Conservation (phyloP, 108 stramenopile genomes). For the Nitzschia sp. region DNA sequence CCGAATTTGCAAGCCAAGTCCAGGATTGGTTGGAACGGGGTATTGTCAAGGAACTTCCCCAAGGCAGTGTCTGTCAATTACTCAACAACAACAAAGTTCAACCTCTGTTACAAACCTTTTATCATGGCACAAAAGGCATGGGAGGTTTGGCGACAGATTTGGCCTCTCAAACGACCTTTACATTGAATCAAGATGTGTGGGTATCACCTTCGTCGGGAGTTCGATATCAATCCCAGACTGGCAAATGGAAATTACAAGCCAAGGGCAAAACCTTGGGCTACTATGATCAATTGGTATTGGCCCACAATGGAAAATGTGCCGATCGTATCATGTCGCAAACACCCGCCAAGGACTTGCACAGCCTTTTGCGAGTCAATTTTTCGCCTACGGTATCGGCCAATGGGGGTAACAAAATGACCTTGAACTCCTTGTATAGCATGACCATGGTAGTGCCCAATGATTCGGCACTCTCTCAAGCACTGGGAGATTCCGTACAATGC, state of each 20-base stretch:
- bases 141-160: constrained; percentile 52
- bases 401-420: constrained; percentile 80
- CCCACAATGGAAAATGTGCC: constrained; percentile 92
- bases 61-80: constrained; percentile 45
- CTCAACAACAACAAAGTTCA: not conserved
- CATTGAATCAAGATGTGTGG: constrained; percentile 79
- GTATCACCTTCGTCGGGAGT: constrained; percentile 83
- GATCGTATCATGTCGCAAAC: constrained; percentile 84
- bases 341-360: constrained; percentile 71
- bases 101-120: constrained; percentile 37
- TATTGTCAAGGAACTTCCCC: constrained; percentile 50
- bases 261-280: constrained; percentile 55
- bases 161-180: constrained; percentile 10
- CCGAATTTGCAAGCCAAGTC: constrained; percentile 63
- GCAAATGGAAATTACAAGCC: constrained; percentile 60
- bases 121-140: constrained; percentile 67
- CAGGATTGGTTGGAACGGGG: constrained; percentile 58
- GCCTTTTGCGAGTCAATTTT: constrained; percentile 72
- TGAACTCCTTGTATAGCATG: constrained; percentile 76
- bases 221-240: constrained; percentile 35
- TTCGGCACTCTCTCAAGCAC: constrained; percentile 29
- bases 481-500: constrained; percentile 42
- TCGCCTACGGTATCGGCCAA: constrained; percentile 57
- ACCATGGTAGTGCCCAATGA: constrained; percentile 48
- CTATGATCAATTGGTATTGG: constrained; percentile 75